Percentiles rank a stretch among this genome's conserved stretches.
These are phyloP conservation scores for Saccharomycopsis babjevae DNA, from an alignment of 805 yeast species.

Conservation along the genomic window DNA sequence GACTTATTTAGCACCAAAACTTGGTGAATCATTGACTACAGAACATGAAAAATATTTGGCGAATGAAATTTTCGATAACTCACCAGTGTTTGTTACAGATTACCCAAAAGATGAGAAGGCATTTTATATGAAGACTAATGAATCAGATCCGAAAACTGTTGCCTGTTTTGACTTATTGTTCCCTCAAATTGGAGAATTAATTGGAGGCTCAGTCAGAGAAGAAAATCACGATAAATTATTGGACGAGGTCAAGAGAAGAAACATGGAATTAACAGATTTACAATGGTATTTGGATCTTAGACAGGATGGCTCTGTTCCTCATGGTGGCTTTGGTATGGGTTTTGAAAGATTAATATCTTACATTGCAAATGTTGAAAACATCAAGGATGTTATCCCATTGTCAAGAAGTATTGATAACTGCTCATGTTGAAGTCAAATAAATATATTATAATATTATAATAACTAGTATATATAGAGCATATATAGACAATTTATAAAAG, in stretches of 20 bases:
- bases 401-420: conserved; percentile 60
- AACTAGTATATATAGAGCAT: not conserved
- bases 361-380: conserved; percentile 62
- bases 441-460: not conserved
- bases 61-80: conserved; percentile 41
- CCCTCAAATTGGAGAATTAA: conserved; percentile 87
- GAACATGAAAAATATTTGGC: conserved; percentile 93
- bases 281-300: conserved; percentile 77
- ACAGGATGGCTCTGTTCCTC: conserved; percentile 74
- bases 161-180: conserved; percentile 84
- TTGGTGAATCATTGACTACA: conserved; percentile 69
- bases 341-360: conserved; percentile 76
- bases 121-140: conserved; percentile 73
- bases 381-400: conserved; percentile 80
- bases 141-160: conserved; percentile 43
- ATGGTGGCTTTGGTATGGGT: conserved; percentile 97
- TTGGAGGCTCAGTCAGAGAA: conserved; percentile 93
- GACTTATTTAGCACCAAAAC: conserved; percentile 35
- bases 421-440: conserved; percentile 27
- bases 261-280: conserved; percentile 50
- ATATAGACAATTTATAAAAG: not conserved
- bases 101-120: conserved; percentile 78
- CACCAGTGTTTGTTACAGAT: conserved; percentile 83
- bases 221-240: conserved; percentile 42
- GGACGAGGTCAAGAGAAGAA: conserved; percentile 38